Evolutionary conservation across 2,329 filamentous ascomycete species (phyloP).

Genomic region (Didymella keratinophila): DNA sequence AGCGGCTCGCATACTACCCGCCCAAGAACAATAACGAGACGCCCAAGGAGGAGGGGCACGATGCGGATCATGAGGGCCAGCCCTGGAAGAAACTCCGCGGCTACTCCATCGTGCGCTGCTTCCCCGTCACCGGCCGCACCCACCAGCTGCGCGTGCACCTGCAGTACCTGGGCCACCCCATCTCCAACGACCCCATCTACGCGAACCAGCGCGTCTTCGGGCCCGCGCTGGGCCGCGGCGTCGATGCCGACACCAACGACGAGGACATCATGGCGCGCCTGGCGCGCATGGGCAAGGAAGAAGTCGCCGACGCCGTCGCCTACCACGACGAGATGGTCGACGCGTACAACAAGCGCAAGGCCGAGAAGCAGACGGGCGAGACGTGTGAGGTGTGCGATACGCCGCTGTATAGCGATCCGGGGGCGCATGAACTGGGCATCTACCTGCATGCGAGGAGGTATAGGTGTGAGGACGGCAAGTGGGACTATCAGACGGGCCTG

Average conservation of each 20-base stretch:
- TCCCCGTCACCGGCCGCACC: slow-evolving; percentile 91
- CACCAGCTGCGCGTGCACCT: slow-evolving; percentile 95
- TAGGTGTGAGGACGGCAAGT: slow-evolving; percentile 80
- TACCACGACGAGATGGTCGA: slow-evolving; percentile 96
- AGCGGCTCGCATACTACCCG: slow-evolving; percentile 89
- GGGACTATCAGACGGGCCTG: slow-evolving; percentile 86
- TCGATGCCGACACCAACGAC: slow-evolving; percentile 76
- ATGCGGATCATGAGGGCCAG: slow-evolving; percentile 44
- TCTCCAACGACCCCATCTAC: slow-evolving; percentile 97
- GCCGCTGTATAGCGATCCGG: slow-evolving; percentile 91
- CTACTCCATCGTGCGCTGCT: slow-evolving; percentile 93
- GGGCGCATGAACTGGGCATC: slow-evolving; percentile 85
- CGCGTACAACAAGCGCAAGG: slow-evolving; percentile 86
- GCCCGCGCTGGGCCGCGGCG: slow-evolving; percentile 72
- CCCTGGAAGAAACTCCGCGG: slow-evolving; percentile 69
- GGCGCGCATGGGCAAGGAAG: slow-evolving; percentile 90
- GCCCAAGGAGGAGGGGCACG: slow-evolving; percentile 20
- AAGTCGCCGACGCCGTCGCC: slow-evolving; percentile 86
- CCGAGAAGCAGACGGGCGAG: slow-evolving; percentile 91
- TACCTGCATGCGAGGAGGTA: slow-evolving; percentile 94
- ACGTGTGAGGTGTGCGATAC: slow-evolving; percentile 83
- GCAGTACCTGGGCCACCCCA: slow-evolving; percentile 92
- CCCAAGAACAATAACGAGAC: slow-evolving; percentile 49
- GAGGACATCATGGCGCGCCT: slow-evolving; percentile 89
- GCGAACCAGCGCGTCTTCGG: slow-evolving; percentile 94